Evolutionary conservation across 2,329 filamentous ascomycete species (phyloP).

Genomic region (Arthroderma sp.): DNA sequence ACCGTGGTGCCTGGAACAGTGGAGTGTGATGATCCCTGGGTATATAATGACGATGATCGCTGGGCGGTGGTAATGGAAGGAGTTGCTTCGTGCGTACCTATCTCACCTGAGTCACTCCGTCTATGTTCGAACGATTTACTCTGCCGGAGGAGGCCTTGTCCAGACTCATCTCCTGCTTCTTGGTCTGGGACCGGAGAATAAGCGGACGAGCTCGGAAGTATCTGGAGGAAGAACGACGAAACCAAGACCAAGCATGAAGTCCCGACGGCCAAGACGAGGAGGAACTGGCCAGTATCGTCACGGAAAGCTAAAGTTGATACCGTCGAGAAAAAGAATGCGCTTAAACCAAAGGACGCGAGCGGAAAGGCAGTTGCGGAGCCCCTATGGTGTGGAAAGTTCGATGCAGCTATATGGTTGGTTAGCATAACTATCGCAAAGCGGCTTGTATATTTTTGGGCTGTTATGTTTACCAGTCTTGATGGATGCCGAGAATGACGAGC

Average conservation of each 20-base stretch:
- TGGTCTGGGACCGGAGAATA: constrained; percentile 31
- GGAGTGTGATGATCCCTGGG: constrained; percentile 13
- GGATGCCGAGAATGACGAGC: constrained; percentile 75
- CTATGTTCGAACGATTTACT: constrained; percentile 20
- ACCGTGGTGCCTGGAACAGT: constrained; percentile 24
- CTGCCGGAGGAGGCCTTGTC: constrained; percentile 21
- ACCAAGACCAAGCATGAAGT: constrained; percentile 63
- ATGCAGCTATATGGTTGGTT: constrained; percentile 43
- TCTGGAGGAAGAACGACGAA: constrained; percentile 73
- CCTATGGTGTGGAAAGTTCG: constrained; percentile 83
- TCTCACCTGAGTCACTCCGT: constrained; percentile 19
- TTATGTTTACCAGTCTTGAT: constrained; percentile 53
- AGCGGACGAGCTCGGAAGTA: constrained; percentile 46
- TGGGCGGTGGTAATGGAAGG: constrained; percentile 17
- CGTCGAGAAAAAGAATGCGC: constrained; percentile 89
- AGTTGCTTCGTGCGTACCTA: constrained; percentile 24
- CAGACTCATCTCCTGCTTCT: constrained; percentile 19
- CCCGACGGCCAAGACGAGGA: constrained; percentile 66
- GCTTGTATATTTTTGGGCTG: neutral
- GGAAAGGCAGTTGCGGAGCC: constrained; percentile 93
- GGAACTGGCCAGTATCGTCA: constrained; percentile 66
- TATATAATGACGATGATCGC: constrained; percentile 20
- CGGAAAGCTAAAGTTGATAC: constrained; percentile 66
- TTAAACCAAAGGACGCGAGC: constrained; percentile 81
- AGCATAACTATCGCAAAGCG: neutral